These are phyloP conservation scores for Lentinula guzmanii DNA, from an alignment of 768 basidiomycete genomes.

Conservation along the genomic window DNA sequence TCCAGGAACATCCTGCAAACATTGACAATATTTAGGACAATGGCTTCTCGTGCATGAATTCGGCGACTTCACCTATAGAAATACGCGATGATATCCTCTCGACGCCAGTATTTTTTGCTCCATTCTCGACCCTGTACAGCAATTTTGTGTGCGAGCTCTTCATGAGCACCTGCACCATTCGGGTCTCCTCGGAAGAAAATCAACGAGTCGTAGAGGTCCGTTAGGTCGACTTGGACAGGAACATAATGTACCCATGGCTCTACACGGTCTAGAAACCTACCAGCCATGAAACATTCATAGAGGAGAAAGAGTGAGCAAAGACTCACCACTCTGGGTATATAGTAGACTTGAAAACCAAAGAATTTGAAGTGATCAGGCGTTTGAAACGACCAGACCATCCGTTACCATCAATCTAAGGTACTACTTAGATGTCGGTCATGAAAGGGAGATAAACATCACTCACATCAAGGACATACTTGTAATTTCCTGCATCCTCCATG, in stretches of 20 bases:
- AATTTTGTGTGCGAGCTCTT: conserved; percentile 50
- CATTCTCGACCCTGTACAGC: conserved; percentile 51
- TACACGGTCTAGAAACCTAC: conserved; percentile 46
- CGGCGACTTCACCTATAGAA: conserved; percentile 43
- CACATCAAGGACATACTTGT: conserved; percentile 58
- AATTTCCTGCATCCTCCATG: conserved; percentile 35
- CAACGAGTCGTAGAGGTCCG: conserved; percentile 64
- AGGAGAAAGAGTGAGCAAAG: background rate
- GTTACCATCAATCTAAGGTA: conserved; percentile 43
- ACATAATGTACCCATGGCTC: conserved; percentile 71
- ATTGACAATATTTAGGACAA: background rate
- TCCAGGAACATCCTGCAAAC: conserved; percentile 43
- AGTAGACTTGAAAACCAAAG: conserved; percentile 58
- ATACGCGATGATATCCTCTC: conserved; percentile 55
- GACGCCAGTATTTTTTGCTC: conserved; percentile 53
- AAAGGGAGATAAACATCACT: conserved; percentile 14
- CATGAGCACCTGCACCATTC: conserved; percentile 47
- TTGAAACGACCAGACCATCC: conserved; percentile 65
- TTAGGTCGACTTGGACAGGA: conserved; percentile 56
- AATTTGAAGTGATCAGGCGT: conserved; percentile 51
- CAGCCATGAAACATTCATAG: background rate
- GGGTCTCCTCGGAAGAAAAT: conserved; percentile 66
- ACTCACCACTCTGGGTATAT: conserved; percentile 60
- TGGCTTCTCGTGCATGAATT: background rate
- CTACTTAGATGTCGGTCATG: background rate